Conservation (phyloP, 2,329 filamentous ascomycete genomes). For the Ophiostoma perfectum region DNA sequence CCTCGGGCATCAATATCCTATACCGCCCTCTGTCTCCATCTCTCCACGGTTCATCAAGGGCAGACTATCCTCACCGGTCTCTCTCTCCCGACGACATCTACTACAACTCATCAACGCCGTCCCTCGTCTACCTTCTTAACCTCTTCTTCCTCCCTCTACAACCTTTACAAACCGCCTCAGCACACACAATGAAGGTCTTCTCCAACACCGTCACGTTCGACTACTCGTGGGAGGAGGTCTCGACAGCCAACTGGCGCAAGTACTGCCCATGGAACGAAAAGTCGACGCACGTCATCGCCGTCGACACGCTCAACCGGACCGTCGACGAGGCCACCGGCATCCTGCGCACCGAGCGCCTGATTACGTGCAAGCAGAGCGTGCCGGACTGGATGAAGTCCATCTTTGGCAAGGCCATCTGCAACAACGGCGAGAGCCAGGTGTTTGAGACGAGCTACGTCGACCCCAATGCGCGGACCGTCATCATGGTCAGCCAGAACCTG, state of each 20-base stretch:
- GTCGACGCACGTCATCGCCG: constrained; percentile 91
- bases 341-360: constrained; percentile 57
- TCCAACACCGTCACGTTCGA: constrained; percentile 83
- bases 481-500: constrained; percentile 93
- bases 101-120: neutral
- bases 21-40: neutral
- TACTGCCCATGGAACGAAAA: constrained; percentile 99
- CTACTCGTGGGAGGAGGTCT: constrained; percentile 99
- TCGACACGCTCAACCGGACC: constrained; percentile 77
- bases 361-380: constrained; percentile 57
- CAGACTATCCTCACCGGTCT: neutral
- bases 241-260: constrained; percentile 95
- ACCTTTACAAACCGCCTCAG: neutral
- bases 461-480: constrained; percentile 74
- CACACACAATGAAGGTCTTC: constrained; percentile 80
- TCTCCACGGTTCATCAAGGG: neutral
- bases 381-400: constrained; percentile 77
- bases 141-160: neutral
- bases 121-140: neutral
- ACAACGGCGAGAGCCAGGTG: constrained; percentile 70
- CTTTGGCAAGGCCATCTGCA: constrained; percentile 58
- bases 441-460: constrained; percentile 97
- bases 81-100: neutral
- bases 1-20: neutral
- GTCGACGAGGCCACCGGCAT: constrained; percentile 54